Conservation (phyloP, 1,284 basidiomycete species). For the Rhodotorula sp. region DNA sequence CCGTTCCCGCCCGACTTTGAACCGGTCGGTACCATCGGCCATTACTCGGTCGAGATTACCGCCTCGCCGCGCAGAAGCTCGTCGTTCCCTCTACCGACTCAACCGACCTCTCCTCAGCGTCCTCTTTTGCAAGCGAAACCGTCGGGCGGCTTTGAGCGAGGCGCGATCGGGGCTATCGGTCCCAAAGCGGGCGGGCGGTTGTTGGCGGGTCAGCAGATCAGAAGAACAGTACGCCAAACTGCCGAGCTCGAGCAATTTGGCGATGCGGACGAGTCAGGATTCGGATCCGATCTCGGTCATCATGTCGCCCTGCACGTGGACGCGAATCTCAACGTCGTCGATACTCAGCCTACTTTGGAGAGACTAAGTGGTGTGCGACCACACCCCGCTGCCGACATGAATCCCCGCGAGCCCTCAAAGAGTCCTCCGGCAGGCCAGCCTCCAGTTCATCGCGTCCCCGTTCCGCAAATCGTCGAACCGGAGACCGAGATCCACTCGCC, state of each 20-base stretch:
- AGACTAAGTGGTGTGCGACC: too few relatives aligned
- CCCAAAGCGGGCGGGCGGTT: conserved; percentile 12
- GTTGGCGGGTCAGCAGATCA: conserved; percentile 11
- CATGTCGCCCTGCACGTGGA: not conserved
- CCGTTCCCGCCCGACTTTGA: not conserved
- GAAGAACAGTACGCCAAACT: not conserved
- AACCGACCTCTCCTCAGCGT: too few relatives aligned
- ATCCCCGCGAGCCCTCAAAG: not conserved
- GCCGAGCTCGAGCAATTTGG: not conserved
- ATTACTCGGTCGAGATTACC: not conserved
- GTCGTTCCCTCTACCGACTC: not conserved
- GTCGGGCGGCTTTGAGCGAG: not conserved
- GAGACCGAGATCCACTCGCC: not conserved
- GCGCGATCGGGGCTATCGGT: conserved; percentile 9
- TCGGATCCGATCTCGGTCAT: conserved; percentile 8
- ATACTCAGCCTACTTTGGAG: not conserved
- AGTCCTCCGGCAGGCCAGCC: not conserved
- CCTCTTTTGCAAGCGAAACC: not conserved
- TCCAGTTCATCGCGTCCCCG: conserved; percentile 11
- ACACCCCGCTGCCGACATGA: not conserved
- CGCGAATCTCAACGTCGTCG: not conserved
- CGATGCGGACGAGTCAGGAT: not conserved
- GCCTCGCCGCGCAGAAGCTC: not conserved
- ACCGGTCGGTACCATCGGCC: not conserved
- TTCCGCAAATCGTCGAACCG: not conserved